These are phyloP conservation scores for Backusella mclennaniae DNA, from an alignment of 192 early-diverging fungal genomes.

Conservation along the genomic window DNA sequence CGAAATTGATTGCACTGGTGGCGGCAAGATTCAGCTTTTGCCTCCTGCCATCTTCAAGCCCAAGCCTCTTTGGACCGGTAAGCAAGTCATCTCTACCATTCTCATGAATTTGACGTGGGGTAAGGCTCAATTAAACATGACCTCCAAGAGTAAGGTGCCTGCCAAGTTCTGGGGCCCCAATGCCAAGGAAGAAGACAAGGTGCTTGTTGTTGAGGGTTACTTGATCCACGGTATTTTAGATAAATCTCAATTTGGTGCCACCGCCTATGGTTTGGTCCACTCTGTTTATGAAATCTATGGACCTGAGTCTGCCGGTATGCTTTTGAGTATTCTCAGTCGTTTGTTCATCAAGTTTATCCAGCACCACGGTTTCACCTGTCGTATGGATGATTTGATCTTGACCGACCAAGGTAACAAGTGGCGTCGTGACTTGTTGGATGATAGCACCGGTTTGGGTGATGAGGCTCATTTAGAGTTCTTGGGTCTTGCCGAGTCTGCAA, in stretches of 20 bases:
- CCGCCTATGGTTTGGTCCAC: constrained; percentile 91
- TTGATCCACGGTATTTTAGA: constrained; percentile 92
- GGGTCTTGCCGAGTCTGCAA: constrained; percentile 53
- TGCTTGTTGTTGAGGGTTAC: constrained; percentile 86
- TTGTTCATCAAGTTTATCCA: constrained; percentile 91
- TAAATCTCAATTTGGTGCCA: constrained; percentile 96
- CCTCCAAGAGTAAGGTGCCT: constrained; percentile 83
- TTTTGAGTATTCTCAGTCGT: constrained; percentile 87
- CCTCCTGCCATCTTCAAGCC: constrained; percentile 91
- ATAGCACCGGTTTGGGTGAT: constrained; percentile 60
- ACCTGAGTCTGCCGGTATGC: constrained; percentile 80
- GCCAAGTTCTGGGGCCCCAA: constrained; percentile 85
- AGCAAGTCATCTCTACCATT: constrained; percentile 95
- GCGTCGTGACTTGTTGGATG: constrained; percentile 71
- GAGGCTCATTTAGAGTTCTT: constrained; percentile 76
- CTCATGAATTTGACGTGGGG: constrained; percentile 90
- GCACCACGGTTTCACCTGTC: constrained; percentile 89
- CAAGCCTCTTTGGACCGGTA: constrained; percentile 91
- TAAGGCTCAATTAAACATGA: constrained; percentile 83
- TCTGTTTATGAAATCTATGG: constrained; percentile 96
- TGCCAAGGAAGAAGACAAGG: constrained; percentile 79
- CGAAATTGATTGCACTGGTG: constrained; percentile 63
- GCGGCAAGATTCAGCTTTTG: constrained; percentile 79
- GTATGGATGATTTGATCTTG: constrained; percentile 97
- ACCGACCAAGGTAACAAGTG: constrained; percentile 76